phyloP scores from a whole-genome alignment of 2,329 filamentous ascomycete genomes.

The Geosmithia putterillii region DNA sequence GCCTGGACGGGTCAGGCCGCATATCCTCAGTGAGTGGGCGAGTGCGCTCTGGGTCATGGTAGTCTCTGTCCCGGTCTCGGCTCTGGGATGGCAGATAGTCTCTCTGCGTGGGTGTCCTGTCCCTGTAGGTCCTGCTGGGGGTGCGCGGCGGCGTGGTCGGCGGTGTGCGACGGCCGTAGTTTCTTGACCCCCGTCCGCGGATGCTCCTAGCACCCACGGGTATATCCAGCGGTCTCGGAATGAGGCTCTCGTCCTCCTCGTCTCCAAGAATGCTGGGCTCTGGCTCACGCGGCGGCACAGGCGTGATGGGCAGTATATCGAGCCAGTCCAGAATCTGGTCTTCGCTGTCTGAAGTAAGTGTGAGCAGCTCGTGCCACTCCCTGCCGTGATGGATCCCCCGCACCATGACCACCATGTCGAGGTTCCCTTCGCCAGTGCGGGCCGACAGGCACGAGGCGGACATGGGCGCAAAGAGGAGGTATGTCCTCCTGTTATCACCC shows the following conservation, averaged over 20 bases:
- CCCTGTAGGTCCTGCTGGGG: slow-evolving; percentile 1
- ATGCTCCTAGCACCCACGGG: slow-evolving; percentile 16
- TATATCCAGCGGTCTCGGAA: slow-evolving; percentile 10
- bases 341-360: slow-evolving; percentile 63
- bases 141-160: slow-evolving; percentile 11
- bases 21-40: slow-evolving; percentile 22
- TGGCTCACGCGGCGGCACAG: slow-evolving; percentile 30
- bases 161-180: slow-evolving; percentile 10
- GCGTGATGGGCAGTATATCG: slow-evolving; percentile 52
- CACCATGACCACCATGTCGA: slow-evolving; percentile 78
- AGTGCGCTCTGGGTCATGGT: slow-evolving; percentile 11
- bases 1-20: slow-evolving; percentile 22
- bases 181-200: slow-evolving; percentile 11
- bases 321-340: slow-evolving; percentile 79
- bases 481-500: slow-evolving; percentile 40
- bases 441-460: slow-evolving; percentile 62
- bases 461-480: slow-evolving; percentile 89
- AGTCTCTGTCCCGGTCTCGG: too few relatives aligned
- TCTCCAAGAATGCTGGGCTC: slow-evolving; percentile 19
- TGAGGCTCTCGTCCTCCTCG: slow-evolving; percentile 10
- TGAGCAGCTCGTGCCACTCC: slow-evolving; percentile 77
- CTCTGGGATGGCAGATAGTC: slow-evolving; percentile 6
- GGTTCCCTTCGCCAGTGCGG: slow-evolving; percentile 55
- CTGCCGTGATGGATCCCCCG: slow-evolving; percentile 52
- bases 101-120: slow-evolving; percentile 23